Evolutionary conservation across 805 yeast genomes (phyloP), one percentile per base, ranked within the genome.

Genomic region (Tetrapisispora pingtungensis): DNA sequence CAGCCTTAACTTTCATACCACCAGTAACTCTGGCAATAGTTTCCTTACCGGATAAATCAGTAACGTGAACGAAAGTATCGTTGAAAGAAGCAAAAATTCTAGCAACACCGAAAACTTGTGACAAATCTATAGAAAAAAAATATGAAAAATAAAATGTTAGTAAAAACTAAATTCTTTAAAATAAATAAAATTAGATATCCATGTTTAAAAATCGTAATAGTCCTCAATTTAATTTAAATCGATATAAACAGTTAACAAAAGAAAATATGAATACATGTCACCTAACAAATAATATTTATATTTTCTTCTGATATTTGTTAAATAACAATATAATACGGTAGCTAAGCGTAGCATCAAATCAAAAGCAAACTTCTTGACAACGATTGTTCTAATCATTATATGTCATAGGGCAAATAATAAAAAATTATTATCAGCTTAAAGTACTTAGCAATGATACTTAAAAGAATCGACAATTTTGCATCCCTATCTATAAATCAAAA

Each of bases 1-100:
- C 99, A 67, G 98, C 98, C 83, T 93, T 93, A 74, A 93, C 99
- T 82, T 93, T 93, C 98, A 93, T 93, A 77, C 98, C 99, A 81
- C 99, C 99, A 69, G 98, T 93, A 65, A 93, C 96, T 79, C 97
- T 88, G 79, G 96, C 82, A 70, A 93, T 90, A 77, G 99, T 93
- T 79, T 94, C 99, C 76, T 90, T 93, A 76, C 98, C 99, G 66
- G 97, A 86, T 65, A 89, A 78, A 80, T 93, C 99, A 66, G 99
- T 93, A 66, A 93, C 93, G 74, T 93, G 99, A 65, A 93, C 99
- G 77, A 93, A 93, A 58, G 99, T 93, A 80, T 93, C 99, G 84
- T 93, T 93, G 81, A 89, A 88, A 58, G 98, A 94, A 68, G 99
- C 99, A 71, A 80, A 93, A 82, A 93, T 93, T 78, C 97, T 94